These are phyloP conservation scores for Coniferiporia sulphurascens DNA, from an alignment of 1,284 basidiomycete species.

Conservation along the genomic window DNA sequence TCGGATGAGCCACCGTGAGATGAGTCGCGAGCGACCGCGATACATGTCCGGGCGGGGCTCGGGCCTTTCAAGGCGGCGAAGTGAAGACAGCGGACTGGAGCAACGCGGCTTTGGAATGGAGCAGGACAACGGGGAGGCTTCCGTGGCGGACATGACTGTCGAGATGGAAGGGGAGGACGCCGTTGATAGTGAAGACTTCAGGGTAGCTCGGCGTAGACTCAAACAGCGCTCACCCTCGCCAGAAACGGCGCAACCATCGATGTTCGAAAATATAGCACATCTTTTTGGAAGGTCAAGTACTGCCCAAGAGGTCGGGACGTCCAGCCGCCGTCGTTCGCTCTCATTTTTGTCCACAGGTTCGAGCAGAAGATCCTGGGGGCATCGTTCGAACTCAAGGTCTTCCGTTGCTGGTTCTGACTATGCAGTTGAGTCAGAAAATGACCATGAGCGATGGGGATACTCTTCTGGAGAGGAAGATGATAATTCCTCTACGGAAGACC, in stretches of 20 bases:
- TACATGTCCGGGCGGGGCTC: slow-evolving; percentile 25
- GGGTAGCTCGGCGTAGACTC: neutral
- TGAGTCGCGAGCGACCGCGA: slow-evolving; percentile 28
- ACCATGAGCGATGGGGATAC: slow-evolving; percentile 74
- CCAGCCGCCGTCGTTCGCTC: slow-evolving; percentile 45
- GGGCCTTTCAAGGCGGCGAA: slow-evolving; percentile 25
- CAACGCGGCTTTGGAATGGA: slow-evolving; percentile 5
- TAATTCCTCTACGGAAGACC: slow-evolving; percentile 22
- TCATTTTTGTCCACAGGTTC: slow-evolving; percentile 53
- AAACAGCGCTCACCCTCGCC: slow-evolving; percentile 15
- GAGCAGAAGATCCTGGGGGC: slow-evolving; percentile 46
- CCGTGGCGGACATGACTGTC: slow-evolving; percentile 9
- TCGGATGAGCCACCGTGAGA: slow-evolving; percentile 62
- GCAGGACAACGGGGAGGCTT: slow-evolving; percentile 1
- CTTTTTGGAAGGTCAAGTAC: slow-evolving; percentile 52
- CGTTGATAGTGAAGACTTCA: slow-evolving; percentile 3
- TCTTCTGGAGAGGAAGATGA: slow-evolving; percentile 57
- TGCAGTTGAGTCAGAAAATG: slow-evolving; percentile 48
- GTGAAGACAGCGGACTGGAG: slow-evolving; percentile 22
- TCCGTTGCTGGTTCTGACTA: slow-evolving; percentile 59
- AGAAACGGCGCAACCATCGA: slow-evolving; percentile 34
- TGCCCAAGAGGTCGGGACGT: slow-evolving; percentile 30
- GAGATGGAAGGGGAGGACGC: slow-evolving; percentile 23
- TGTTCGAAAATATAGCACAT: slow-evolving; percentile 66
- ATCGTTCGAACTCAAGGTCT: slow-evolving; percentile 33